Evolutionary conservation across 441 rosid genomes (phyloP).

Genomic region (Syzygium malaccense): DNA sequence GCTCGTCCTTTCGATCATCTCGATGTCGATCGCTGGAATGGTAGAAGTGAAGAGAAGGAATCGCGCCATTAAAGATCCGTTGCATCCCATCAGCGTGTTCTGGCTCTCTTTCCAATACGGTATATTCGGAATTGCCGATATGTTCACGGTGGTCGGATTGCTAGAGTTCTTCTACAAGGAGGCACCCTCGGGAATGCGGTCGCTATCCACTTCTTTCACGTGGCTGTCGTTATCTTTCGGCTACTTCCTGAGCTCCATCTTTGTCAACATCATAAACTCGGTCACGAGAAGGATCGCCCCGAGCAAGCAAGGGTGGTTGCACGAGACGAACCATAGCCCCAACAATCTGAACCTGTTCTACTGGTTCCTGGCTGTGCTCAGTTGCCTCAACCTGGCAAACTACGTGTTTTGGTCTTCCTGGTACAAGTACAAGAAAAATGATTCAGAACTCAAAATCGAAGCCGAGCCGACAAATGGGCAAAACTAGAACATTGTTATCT

Average conservation of each 20-base stretch:
- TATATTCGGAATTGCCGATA: neutral
- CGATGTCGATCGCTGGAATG: rapidly evolving
- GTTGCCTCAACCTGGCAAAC: neutral
- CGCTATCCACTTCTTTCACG: neutral
- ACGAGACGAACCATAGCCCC: neutral
- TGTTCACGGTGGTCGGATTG: neutral
- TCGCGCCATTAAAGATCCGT: neutral
- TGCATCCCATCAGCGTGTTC: neutral
- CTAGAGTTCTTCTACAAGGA: neutral
- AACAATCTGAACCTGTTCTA: neutral
- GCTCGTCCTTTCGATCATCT: neutral
- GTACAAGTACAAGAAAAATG: neutral
- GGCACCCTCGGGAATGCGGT: neutral
- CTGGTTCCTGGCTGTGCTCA: neutral
- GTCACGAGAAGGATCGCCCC: neutral
- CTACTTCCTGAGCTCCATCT: neutral
- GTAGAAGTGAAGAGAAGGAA: neutral
- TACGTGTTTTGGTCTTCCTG: neutral
- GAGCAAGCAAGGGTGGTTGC: neutral
- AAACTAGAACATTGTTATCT: neutral
- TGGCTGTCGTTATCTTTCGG: neutral
- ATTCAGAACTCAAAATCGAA: neutral
- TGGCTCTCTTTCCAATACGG: neutral
- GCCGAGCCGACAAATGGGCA: neutral
- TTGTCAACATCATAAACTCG: neutral